Conservation (phyloP, 495 filamentous ascomycete species). For the Xylaria grammica region DNA sequence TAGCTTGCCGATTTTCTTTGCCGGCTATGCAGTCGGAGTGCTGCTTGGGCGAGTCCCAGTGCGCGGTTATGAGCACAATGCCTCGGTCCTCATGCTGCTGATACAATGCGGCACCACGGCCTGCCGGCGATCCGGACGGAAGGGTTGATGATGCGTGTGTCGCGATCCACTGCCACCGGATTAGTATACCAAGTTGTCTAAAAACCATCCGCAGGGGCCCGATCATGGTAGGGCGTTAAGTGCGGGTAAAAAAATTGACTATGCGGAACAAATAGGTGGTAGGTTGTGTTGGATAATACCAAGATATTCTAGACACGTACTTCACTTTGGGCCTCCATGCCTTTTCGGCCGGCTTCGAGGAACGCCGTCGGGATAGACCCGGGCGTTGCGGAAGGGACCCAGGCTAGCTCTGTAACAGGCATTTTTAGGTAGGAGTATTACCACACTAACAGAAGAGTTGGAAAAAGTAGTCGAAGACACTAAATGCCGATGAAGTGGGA, state of each 20-base stretch:
- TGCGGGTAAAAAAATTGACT: background rate
- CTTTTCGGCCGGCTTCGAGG: background rate
- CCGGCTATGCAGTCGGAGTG: conserved; percentile 17
- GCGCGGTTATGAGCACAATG: conserved; percentile 19
- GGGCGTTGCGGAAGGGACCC: conserved; percentile 15
- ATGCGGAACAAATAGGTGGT: no score
- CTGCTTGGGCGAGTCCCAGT: conserved; percentile 21
- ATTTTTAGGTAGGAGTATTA: background rate
- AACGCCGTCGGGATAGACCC: conserved; percentile 1
- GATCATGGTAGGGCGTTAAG: background rate
- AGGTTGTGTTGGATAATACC: background rate
- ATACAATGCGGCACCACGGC: conserved; percentile 21
- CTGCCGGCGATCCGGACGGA: conserved; percentile 16
- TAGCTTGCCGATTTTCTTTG: conserved; percentile 24
- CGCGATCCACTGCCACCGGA: conserved; percentile 9
- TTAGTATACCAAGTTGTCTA: background rate
- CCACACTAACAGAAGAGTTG: background rate
- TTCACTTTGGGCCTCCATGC: conserved; percentile 5
- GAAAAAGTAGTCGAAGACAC: background rate
- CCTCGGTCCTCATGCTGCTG: conserved; percentile 15
- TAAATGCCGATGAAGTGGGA: background rate
- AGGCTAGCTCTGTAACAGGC: conserved; percentile 24
- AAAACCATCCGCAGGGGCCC: background rate
- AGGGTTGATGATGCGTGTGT: conserved; percentile 14
- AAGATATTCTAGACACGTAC: conserved; percentile 7